phyloP scores from a whole-genome alignment of 2,329 filamentous ascomycete species.

The Colletotrichum graminicola region DNA sequence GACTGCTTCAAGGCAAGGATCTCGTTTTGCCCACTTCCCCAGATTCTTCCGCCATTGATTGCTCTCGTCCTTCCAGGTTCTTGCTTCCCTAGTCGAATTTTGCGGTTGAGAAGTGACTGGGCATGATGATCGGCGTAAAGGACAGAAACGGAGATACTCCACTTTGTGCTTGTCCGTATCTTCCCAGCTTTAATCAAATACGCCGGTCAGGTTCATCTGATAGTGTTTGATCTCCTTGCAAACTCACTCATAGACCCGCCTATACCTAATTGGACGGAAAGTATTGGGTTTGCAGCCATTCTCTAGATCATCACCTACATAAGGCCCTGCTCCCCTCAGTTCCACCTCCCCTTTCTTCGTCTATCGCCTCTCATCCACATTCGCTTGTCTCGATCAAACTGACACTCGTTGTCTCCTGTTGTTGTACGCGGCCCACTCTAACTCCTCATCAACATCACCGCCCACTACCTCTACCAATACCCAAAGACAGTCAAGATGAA shows the following conservation, averaged over 20 bases:
- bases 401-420: conserved; percentile 24
- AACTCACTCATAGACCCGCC: conserved; percentile 12
- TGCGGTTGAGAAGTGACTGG: not conserved
- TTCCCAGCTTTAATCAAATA: not conserved
- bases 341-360: too few species aligned
- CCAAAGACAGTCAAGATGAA: conserved; percentile 41
- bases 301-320: conserved; percentile 26
- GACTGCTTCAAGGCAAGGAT: conserved; percentile 10
- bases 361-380: conserved; percentile 9
- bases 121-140: not conserved
- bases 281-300: conserved; percentile 7
- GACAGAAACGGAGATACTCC: not conserved
- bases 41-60: not conserved
- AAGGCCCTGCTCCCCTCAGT: conserved; percentile 32
- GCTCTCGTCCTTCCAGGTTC: not conserved
- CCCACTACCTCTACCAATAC: conserved; percentile 30
- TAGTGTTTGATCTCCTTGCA: conserved; percentile 12
- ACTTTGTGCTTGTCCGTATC: conserved; percentile 1
- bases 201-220: conserved; percentile 24
- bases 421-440: conserved; percentile 11
- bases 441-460: conserved; percentile 24
- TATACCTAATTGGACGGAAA: conserved; percentile 5
- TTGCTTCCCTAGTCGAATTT: not conserved
- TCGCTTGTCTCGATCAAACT: conserved; percentile 25
- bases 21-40: conserved; percentile 10